Base-by-base conservation (phyloP, 345 rosid genomes). In the Moricandia moricandioides region DNA sequence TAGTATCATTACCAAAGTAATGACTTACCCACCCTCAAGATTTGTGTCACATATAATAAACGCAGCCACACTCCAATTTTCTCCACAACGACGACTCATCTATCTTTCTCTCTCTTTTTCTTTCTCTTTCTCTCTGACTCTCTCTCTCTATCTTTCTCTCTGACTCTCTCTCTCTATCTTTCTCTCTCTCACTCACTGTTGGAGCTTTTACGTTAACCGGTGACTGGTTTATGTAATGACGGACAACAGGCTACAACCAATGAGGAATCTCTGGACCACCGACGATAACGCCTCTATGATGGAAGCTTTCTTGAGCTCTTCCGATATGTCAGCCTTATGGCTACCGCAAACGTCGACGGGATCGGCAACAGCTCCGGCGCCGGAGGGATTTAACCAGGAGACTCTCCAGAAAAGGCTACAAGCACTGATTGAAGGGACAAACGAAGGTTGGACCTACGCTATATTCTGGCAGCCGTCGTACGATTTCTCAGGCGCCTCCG, bases 391-490 rank as follows among this genome's bases (percentile, higher is more conserved):
- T 68, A 90, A 77, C 52, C 94, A 95, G 31, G 99, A 95, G 31
- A 84, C 88, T 45, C 97, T 95, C 57, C 99, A 92, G 80, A 92
- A 92, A 54, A 85, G 99, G 12, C 86, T 95, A 34, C 99, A 87
- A 70, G 82, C 88, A 49, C 75, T 95, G n/a, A 92, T 92, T 27
- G 99, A 95, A 29, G 89, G 93, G 7, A 82, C 92, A 2, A 73
- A 81, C 31, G 92, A 88, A 77, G 72, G 86, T 78, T 95, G 99
- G 99, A 89, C 97, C 40, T 92, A 95, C 83, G 99, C 99, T 17
- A 92, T 95, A 31, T 95, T 90, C 84, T 92, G 99, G 99, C 99
- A 95, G 77, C 87, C 90, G 29, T 92, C 97, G 1, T 87, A 80
- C 39, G 98, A 92, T 57, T 91, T 80, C 80, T 70, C 91, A 21